Evolutionary conservation across 1,284 basidiomycete genomes (phyloP), one percentile per base, ranked within the genome.

Genomic region (Cutaneotrichosporon arboriforme): DNA sequence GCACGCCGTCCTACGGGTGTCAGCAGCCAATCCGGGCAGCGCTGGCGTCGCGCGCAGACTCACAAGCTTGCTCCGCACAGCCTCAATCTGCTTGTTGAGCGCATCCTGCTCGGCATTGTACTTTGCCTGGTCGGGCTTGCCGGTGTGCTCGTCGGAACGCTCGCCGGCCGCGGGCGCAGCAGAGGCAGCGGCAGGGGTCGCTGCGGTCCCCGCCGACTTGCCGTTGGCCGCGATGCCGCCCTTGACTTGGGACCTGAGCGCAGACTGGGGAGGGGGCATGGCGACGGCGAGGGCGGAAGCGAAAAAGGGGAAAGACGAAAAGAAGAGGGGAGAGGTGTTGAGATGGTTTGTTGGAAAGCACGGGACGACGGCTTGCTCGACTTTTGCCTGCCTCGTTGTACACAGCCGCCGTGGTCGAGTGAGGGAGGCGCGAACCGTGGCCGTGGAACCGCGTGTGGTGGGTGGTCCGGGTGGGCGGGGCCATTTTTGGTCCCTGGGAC

Each of bases 101-200:
- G 76, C 82, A 46, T 87, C 84, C 77, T 94, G 90, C 76, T 94
- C 90, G 20, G 80, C 81, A 57, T 93, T 87, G 73, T 87, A 87
- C 31, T 76, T 77, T 43, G 79, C 80, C 76, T 90, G 90, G 79
- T 93, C 90, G 31, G 91, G 90, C 73, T 80, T 88, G n/a, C 74
- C 52, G 37, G 62, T 65, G 42, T 80, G 79, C 63, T 76, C 80
- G 68, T 68, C 78, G 46, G 46, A 17, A n/a, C 34, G 17, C 20
- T 39, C 54, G 26, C 44, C 39, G 31, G 46, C 33, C 40, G 45
- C 21, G 31, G 46, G 34, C 41, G 49, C 31, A 5, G 26, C 26
- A 31, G 45, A 21, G 31, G 46, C 38, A 41, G 49, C 31, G 7
- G 26, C 26, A 31, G 26, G 26, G 7, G 26, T 5, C 10, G 26